Conservation (phyloP, 768 basidiomycete genomes). For the Pisolithus marmoratus region DNA sequence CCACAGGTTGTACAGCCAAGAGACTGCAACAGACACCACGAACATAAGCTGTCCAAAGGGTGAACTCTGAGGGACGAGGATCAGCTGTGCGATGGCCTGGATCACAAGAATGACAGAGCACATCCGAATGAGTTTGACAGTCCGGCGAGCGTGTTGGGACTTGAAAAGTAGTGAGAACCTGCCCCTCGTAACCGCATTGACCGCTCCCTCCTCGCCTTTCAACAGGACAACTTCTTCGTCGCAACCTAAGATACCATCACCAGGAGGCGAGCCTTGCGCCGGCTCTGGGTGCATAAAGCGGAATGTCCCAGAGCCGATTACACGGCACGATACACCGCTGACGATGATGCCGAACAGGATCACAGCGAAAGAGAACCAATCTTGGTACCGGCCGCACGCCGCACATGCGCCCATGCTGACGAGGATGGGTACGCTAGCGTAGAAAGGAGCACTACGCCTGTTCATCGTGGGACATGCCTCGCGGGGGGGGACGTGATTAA, state of each 20-base stretch:
- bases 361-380: conserved; percentile 27
- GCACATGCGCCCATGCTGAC: conserved; percentile 18
- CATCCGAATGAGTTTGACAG: conserved; percentile 12
- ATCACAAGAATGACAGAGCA: conserved; percentile 21
- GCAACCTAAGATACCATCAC: conserved; percentile 21
- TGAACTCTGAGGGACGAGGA: conserved; percentile 27
- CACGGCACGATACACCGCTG: conserved; percentile 21
- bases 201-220: conserved; percentile 21
- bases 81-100: conserved; percentile 26
- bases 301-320: conserved; percentile 22
- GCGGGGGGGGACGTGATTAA: conserved; percentile 3
- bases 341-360: conserved; percentile 29
- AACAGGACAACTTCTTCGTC: conserved; percentile 21
- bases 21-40: conserved; percentile 24
- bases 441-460: conserved; percentile 5
- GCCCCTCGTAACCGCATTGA: conserved; percentile 26
- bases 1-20: conserved; percentile 30
- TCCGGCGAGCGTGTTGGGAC: background rate
- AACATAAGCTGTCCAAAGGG: conserved; percentile 33
- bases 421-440: conserved; percentile 17
- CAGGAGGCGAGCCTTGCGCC: conserved; percentile 13
- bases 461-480: background rate
- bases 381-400: conserved; percentile 17
- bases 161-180: conserved; percentile 17
- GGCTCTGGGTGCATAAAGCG: conserved; percentile 10